Conservation (phyloP, 192 early-diverging fungal species). For the Coemansia pectinata region DNA sequence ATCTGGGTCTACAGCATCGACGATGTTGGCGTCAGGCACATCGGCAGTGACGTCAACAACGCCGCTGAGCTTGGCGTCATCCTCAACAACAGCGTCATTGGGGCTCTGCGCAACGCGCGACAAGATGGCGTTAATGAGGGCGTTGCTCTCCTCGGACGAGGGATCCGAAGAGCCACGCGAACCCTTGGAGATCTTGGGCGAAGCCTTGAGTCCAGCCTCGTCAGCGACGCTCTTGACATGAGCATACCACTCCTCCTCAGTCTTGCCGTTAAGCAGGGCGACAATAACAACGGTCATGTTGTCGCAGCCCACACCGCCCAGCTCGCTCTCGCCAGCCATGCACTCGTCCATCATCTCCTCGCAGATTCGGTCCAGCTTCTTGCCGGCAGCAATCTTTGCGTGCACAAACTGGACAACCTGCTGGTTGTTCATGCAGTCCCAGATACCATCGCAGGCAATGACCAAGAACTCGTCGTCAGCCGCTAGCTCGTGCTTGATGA, state of each 20-base stretch:
- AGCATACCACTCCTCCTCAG: conserved; percentile 75
- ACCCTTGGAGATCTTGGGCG: conserved; percentile 38
- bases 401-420: conserved; percentile 87
- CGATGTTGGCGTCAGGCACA: neutral
- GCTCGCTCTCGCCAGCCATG: conserved; percentile 83
- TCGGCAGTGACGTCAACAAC: neutral
- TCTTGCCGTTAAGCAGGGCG: conserved; percentile 78
- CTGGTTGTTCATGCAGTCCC: conserved; percentile 95
- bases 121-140: conserved; percentile 36
- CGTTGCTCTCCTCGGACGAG: conserved; percentile 27
- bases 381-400: conserved; percentile 61
- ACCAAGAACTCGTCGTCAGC: conserved; percentile 86
- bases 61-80: neutral
- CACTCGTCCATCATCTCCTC: conserved; percentile 93
- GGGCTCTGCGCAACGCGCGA: conserved; percentile 14
- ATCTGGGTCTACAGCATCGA: conserved; percentile 14
- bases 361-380: conserved; percentile 67
- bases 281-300: conserved; percentile 99
- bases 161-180: conserved; percentile 15
- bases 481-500: conserved; percentile 56
- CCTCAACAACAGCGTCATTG: conserved; percentile 11
- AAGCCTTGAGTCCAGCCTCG: conserved; percentile 44
- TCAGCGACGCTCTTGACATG: conserved; percentile 50
- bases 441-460: conserved; percentile 98
- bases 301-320: conserved; percentile 95